Evolutionary conservation across 495 filamentous ascomycete species (phyloP), one percentile per base, ranked within the genome.

Genomic region (Oleoguttula mirabilis): DNA sequence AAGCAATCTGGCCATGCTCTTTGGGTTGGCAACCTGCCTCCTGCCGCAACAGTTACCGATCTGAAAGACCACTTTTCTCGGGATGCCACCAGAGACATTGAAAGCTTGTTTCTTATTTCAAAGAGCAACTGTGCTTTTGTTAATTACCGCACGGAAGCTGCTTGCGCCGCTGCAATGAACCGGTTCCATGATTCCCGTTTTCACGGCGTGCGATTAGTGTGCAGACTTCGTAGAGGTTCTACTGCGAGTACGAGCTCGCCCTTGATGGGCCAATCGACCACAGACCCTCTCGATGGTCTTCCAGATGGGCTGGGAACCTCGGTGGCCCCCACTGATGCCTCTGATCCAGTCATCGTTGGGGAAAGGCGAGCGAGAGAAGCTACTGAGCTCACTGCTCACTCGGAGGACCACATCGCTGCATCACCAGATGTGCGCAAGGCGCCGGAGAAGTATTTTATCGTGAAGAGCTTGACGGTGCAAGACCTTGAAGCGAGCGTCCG

Each of bases 111-210:
- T 50, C 66, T 95, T 19, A 98, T 98, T 21, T 90, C 90, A 3
- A 96, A 94, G 59, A 95, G 86, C 60, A 95, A 94, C 54, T 98
- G 90, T 56, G 90, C 88, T 0, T 98, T 98, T 67, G 84, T 94
- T 55, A 98, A 98, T 55, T 98, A 94, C 55, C 80, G 77, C 47
- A 83, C 82, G 32, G 90, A 93, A 48, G 65, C 62, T 10, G 75
- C 80, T 15, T 94, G 85, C 56, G 63, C 71, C 17, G 75, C 77
- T 3, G 90, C 90, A 2, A 76, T 93, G 67, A 68, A 69, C 15
- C 77, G 84, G 44, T 85, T 98, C 35, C 86, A 98, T 56, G 87
- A 95, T 52, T 93, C 86, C 2, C 76, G 79, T 41, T 95, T 98
- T 50, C 76, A 88, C 43, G 82, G 84, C 0, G 79, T 88, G 14